These are phyloP conservation scores for Nannochloris sp. DNA, from an alignment of 139 green algal species.

Conservation along the genomic window DNA sequence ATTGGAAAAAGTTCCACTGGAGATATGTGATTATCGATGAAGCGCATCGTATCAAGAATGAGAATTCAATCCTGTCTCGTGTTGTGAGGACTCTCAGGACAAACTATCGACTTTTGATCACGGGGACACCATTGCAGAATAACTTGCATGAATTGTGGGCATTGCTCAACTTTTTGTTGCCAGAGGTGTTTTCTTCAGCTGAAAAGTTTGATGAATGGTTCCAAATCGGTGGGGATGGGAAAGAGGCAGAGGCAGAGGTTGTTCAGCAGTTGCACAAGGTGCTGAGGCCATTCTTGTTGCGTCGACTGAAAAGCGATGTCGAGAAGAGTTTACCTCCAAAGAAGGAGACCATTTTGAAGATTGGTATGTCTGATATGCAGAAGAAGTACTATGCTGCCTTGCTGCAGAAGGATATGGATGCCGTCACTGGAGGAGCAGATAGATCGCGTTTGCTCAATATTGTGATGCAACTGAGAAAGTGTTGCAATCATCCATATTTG, in stretches of 20 bases:
- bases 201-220: constrained; percentile 99
- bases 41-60: constrained; percentile 99
- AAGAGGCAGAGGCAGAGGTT: constrained; percentile 77
- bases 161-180: constrained; percentile 98
- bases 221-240: constrained; percentile 44
- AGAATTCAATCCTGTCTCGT: constrained; percentile 86
- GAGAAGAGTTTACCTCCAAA: constrained; percentile 93
- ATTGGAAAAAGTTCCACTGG: constrained; percentile 92
- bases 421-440: constrained; percentile 72
- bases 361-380: constrained; percentile 96
- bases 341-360: constrained; percentile 99
- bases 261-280: constrained; percentile 98
- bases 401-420: constrained; percentile 91
- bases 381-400: constrained; percentile 77
- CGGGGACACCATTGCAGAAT: constrained; percentile 86
- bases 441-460: constrained; percentile 95
- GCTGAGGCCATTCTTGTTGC: constrained; percentile 94
- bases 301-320: constrained; percentile 94
- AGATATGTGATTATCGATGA: constrained; percentile 99
- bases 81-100: constrained; percentile 79
- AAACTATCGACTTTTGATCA: constrained; percentile 98
- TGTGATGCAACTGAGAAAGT: constrained; percentile 98
- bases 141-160: constrained; percentile 97
- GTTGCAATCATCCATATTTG: constrained; percentile 94
- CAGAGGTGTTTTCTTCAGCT: constrained; percentile 81